Evolutionary conservation across 768 basidiomycete species (phyloP).

Genomic region (Solioccasus polychromus): DNA sequence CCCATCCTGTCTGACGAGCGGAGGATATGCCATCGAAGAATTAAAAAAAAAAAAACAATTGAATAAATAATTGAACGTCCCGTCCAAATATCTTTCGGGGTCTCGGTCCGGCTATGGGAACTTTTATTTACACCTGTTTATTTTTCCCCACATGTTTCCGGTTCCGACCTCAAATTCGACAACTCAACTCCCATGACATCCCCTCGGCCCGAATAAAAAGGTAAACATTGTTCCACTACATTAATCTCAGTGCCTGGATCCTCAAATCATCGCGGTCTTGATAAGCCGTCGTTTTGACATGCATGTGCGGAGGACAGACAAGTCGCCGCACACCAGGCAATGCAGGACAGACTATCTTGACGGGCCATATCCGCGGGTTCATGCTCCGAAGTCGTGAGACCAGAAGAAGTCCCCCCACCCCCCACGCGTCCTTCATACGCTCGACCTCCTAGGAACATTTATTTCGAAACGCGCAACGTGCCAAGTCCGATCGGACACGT

Average conservation of each 20-base stretch:
- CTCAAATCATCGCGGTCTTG: background rate
- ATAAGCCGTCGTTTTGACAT: no score
- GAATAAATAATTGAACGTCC: background rate
- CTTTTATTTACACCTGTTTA: constrained; percentile 12
- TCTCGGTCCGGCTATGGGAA: constrained; percentile 35
- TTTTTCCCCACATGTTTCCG: constrained; percentile 24
- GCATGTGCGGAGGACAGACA: no score
- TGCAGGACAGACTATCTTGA: no score
- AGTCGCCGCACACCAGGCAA: no score
- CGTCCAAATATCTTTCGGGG: constrained; percentile 25
- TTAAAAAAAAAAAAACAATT: background rate
- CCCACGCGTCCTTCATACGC: no score
- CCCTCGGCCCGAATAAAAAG: background rate
- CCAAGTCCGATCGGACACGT: no score
- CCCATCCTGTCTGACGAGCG: constrained; percentile 62
- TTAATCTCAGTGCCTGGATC: background rate
- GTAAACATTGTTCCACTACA: background rate
- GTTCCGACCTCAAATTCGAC: constrained; percentile 14
- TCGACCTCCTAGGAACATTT: no score
- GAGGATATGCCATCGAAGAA: constrained; percentile 26
- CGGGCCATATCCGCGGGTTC: no score
- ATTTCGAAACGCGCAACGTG: no score
- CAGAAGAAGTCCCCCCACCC: no score
- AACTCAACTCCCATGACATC: background rate
- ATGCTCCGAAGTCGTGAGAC: no score